Evolutionary conservation across 257 asterid species (phyloP).

Genomic region (Anisodus acutangulus): DNA sequence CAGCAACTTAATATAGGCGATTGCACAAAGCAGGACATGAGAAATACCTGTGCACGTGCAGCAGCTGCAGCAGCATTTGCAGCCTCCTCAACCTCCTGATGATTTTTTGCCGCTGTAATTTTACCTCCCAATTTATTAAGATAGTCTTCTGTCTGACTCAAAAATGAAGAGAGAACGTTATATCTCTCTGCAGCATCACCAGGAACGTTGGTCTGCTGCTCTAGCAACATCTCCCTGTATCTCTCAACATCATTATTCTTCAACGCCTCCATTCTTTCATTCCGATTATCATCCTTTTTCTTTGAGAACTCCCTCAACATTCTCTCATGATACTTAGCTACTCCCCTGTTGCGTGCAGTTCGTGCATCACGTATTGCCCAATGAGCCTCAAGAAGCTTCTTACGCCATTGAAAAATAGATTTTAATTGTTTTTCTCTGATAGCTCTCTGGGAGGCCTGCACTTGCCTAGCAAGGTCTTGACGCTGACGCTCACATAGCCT

Average conservation of each 20-base stretch:
- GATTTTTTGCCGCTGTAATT: slow-evolving; percentile 93
- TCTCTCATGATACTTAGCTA: slow-evolving; percentile 96
- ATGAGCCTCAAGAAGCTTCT: slow-evolving; percentile 97
- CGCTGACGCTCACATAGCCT: slow-evolving; percentile 98
- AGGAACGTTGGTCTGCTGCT: slow-evolving; percentile 79
- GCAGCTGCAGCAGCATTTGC: slow-evolving; percentile 85
- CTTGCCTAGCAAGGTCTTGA: slow-evolving; percentile 92
- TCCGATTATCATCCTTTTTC: slow-evolving; percentile 85
- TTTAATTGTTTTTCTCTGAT: slow-evolving; percentile 90
- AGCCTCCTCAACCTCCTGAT: slow-evolving; percentile 98
- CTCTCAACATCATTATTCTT: slow-evolving; percentile 98
- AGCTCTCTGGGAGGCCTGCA: slow-evolving; percentile 84
- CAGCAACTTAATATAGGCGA: neutral
- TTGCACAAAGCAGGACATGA: slow-evolving; percentile 36
- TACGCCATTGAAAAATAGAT: slow-evolving; percentile 95
- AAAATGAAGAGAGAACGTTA: slow-evolving; percentile 90
- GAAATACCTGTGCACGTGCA: slow-evolving; percentile 83
- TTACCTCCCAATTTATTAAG: slow-evolving; percentile 88
- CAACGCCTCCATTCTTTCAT: slow-evolving; percentile 97
- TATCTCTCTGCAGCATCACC: slow-evolving; percentile 99
- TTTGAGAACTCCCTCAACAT: slow-evolving; percentile 97
- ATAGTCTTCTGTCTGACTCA: slow-evolving; percentile 93
- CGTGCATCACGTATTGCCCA: slow-evolving; percentile 99
- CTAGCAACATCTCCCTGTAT: slow-evolving; percentile 96
- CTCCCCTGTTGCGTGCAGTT: slow-evolving; percentile 96